Conservation (phyloP, 768 basidiomycete species). For the Mycena albidolilacea region DNA sequence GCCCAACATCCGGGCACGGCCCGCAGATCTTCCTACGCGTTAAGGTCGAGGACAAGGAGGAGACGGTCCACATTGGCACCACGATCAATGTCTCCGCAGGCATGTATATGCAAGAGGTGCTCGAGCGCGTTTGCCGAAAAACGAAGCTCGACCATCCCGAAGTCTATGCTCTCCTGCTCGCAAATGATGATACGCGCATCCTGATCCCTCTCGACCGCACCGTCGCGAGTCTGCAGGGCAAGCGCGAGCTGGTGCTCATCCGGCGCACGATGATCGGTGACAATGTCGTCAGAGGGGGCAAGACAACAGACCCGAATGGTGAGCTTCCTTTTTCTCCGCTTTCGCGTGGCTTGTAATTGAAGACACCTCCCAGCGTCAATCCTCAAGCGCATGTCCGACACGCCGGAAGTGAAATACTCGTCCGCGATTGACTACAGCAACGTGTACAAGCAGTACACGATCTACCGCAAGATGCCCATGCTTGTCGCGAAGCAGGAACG, state of each 20-base stretch:
- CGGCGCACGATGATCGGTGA: constrained; percentile 83
- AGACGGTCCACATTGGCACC: constrained; percentile 88
- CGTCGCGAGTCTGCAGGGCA: constrained; percentile 94
- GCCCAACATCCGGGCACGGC: constrained; percentile 79
- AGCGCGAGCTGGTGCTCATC: constrained; percentile 85
- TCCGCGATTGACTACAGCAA: constrained; percentile 84
- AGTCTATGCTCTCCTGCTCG: constrained; percentile 87
- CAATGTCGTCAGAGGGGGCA: constrained; percentile 74
- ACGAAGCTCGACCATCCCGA: constrained; percentile 77
- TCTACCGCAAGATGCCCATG: constrained; percentile 97
- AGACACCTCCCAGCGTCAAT: constrained; percentile 78
- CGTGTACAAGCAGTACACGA: constrained; percentile 95
- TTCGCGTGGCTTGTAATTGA: constrained; percentile 5
- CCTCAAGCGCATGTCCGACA: constrained; percentile 90
- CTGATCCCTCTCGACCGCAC: constrained; percentile 94
- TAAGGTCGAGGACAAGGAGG: constrained; percentile 83
- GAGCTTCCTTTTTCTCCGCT: constrained; percentile 36
- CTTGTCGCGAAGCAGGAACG: constrained; percentile 92
- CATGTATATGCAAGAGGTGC: constrained; percentile 97
- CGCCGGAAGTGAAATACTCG: constrained; percentile 69
- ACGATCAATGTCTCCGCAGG: constrained; percentile 94
- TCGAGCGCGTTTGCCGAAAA: constrained; percentile 86
- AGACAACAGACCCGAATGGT: constrained; percentile 96
- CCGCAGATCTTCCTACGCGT: constrained; percentile 90
- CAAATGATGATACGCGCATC: constrained; percentile 70